A percentile compares a stretch with the other conserved stretches of the same genome.
Conservation (phyloP, 2,329 filamentous ascomycete genomes). For the Fusarium chaquense region DNA sequence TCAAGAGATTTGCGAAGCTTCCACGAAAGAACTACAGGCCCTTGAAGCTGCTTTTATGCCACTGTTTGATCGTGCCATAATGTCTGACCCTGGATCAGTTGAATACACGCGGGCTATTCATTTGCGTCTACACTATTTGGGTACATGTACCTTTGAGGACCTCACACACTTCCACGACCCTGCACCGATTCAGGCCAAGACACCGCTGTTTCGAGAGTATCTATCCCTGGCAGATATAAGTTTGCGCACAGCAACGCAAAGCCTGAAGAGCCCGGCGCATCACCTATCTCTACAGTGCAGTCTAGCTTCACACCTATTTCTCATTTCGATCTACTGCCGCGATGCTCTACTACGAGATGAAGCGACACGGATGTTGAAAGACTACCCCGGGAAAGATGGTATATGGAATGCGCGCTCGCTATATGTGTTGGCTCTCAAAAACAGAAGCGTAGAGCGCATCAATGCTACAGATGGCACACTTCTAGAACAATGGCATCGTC, state of each 20-base stretch:
- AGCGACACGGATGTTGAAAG: conserved; percentile 48
- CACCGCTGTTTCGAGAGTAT: conserved; percentile 51
- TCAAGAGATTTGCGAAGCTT: conserved; percentile 22
- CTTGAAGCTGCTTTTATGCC: conserved; percentile 51
- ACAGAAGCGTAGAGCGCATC: conserved; percentile 45
- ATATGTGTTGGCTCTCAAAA: conserved; percentile 46
- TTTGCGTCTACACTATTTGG: conserved; percentile 49
- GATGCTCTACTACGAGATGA: conserved; percentile 51
- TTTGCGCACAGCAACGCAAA: conserved; percentile 17
- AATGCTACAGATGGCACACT: conserved; percentile 48
- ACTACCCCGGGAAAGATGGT: conserved; percentile 53
- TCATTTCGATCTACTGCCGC: conserved; percentile 48
- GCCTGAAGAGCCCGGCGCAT: conserved; percentile 35
- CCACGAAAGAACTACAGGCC: conserved; percentile 17
- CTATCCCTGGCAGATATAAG: conserved; percentile 50
- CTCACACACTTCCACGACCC: conserved; percentile 44
- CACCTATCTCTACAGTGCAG: conserved; percentile 47
- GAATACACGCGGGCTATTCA: conserved; percentile 51
- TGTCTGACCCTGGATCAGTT: conserved; percentile 44
- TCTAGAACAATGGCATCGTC: conserved; percentile 49
- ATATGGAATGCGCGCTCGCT: conserved; percentile 49
- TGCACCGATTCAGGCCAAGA: conserved; percentile 37
- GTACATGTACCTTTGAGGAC: conserved; percentile 48
- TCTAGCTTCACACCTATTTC: conserved; percentile 44
- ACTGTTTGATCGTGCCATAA: conserved; percentile 50